Base-by-base conservation (phyloP, 1,284 basidiomycete genomes). In the Ustilago tritici region DNA sequence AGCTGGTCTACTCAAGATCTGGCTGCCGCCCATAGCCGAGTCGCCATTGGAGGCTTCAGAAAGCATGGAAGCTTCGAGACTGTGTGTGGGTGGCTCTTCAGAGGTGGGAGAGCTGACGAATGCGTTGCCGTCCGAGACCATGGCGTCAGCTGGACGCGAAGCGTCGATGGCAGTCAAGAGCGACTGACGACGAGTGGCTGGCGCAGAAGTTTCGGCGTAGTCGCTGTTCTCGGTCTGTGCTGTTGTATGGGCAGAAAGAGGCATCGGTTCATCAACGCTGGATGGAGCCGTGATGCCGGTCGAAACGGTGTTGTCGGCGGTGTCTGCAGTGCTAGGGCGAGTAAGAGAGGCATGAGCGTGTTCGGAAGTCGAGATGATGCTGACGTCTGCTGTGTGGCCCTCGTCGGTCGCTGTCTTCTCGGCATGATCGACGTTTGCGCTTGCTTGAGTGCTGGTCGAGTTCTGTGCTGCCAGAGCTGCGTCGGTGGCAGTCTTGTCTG, bases 211-310 rank as follows among this genome's bases (percentile, higher is more conserved):
- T 10, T 23, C 40, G 9, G 31, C 40, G 23, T 17, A 15, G 32
- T 50, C 49, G 43, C n/a, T 55, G 50, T 7, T 34, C n/a, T 46
- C 54, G 14, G 28, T 35, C 43, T 55, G 34, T 1, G 28, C 50
- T 12, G 28, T 6, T 5, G 49, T 32, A 17, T 62, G 63, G 14
- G 19, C 46, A 14, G 65, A 47, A 38, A 65, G 55, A 7, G 61
- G 65, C 70, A 73, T 73, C 31, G 65, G 61, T 55, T 73, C 70
- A 47, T 73, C 70, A 8, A 46, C 32, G 17, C 23, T 15, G 28
- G 56, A 11, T n/a, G 50, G 41, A 34, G 43, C 8, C 4, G 50
- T 17, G 19, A 34, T 36, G 0, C 36, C 19, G 4, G 50, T 49
- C 36, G 49, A 34, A 8, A 35, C 46, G 8, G 34, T 34, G n/a